phyloP scores from a whole-genome alignment of 176 grass and related monocot genomes.

The Panicum miliaceum region DNA sequence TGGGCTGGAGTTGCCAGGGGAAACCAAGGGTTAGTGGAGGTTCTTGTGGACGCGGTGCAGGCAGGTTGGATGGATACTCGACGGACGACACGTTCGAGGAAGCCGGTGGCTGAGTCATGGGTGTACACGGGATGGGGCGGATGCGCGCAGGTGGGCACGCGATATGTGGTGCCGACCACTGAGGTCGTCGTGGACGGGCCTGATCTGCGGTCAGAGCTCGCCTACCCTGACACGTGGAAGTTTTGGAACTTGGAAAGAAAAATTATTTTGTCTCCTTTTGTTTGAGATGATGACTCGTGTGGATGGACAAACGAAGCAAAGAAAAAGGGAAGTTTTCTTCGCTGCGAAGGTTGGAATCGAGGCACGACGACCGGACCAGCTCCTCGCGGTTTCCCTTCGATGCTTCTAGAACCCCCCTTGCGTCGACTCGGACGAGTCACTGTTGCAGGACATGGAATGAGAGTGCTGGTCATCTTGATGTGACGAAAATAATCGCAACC shows the following conservation, averaged over 20 bases:
- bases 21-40: fast-evolving
- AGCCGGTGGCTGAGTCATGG: slow-evolving; percentile 47
- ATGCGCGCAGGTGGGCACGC: slow-evolving; percentile 7
- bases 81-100: slow-evolving; percentile 53
- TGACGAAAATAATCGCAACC: neutral
- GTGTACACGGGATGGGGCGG: slow-evolving; percentile 37
- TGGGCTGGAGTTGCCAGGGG: neutral
- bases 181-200: slow-evolving; percentile 35
- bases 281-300: neutral
- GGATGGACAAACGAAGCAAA: neutral
- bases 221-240: neutral
- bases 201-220: slow-evolving; percentile 17
- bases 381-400: neutral
- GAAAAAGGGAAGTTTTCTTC: slow-evolving; percentile 5
- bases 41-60: slow-evolving; percentile 33
- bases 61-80: neutral
- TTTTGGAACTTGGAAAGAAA: neutral
- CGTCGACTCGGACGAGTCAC: neutral
- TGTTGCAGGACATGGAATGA: neutral
- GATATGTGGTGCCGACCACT: slow-evolving; percentile 23
- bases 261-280: neutral
- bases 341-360: slow-evolving; percentile 30
- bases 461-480: neutral
- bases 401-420: neutral
- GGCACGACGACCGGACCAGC: too few relatives aligned